Evolutionary conservation across 495 filamentous ascomycete species (phyloP).

Genomic region (Rusavskia elegans): DNA sequence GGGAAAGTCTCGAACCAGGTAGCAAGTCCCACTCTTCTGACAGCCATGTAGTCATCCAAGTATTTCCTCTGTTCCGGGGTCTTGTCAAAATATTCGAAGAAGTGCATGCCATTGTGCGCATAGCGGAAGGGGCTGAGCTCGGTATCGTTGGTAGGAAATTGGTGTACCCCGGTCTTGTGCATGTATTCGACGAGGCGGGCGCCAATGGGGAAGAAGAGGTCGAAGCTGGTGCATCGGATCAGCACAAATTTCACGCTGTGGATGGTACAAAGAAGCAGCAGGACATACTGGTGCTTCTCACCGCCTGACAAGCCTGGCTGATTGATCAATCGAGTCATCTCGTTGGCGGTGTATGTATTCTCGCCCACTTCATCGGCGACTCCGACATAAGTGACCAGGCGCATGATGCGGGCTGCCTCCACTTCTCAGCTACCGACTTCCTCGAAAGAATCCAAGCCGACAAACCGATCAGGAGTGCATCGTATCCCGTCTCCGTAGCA

Average conservation of each 20-base stretch:
- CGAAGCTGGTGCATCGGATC: not conserved
- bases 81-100: constrained; percentile 13
- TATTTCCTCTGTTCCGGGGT: constrained; percentile 13
- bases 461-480: constrained; percentile 6
- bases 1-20: constrained; percentile 17
- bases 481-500: not conserved
- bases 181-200: constrained; percentile 16
- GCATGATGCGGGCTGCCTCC: constrained; percentile 14
- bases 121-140: constrained; percentile 14
- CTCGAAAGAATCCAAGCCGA: not conserved
- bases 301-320: constrained; percentile 15
- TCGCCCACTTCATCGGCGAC: constrained; percentile 14
- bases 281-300: constrained; percentile 14
- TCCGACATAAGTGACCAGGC: constrained; percentile 11
- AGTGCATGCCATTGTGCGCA: constrained; percentile 9
- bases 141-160: constrained; percentile 12
- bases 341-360: constrained; percentile 12
- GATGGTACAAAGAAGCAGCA: too few relatives aligned
- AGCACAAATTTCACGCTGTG: too few relatives aligned
- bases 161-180: constrained; percentile 14
- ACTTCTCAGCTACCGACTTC: not conserved
- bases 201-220: constrained; percentile 8
- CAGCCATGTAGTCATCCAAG: constrained; percentile 18
- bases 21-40: constrained; percentile 13
- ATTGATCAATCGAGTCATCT: constrained; percentile 11